Conservation (phyloP, 768 basidiomycete species). For the Zangia roseola region DNA sequence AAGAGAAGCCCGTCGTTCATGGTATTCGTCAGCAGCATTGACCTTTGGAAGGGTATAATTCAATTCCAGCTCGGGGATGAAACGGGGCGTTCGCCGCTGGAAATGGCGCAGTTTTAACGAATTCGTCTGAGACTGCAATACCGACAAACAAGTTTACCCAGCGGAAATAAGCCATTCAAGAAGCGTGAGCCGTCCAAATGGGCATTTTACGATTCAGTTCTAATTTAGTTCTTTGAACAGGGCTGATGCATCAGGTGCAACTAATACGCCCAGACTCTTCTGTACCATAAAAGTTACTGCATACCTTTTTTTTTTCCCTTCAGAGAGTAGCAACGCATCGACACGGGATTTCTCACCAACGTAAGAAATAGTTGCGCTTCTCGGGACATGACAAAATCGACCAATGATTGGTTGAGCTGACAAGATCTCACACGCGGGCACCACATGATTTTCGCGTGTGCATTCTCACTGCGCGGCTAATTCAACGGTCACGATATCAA, state of each 20-base stretch:
- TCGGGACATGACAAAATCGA: background rate
- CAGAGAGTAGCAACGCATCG: background rate
- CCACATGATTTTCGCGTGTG: slow-evolving; percentile 16
- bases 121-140: background rate
- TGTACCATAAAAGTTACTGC: background rate
- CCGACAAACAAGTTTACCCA: slow-evolving; percentile 1
- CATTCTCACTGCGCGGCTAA: slow-evolving; percentile 11
- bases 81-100: slow-evolving; percentile 20
- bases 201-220: background rate
- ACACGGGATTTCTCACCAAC: background rate
- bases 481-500: slow-evolving; percentile 14
- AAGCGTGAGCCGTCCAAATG: slow-evolving; percentile 3
- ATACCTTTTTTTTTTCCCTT: background rate
- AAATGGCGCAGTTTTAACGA: background rate
- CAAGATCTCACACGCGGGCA: slow-evolving; percentile 1
- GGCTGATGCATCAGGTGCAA: background rate
- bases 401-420: background rate
- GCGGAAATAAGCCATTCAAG: slow-evolving; percentile 8
- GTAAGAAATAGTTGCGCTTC: background rate
- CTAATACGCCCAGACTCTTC: background rate
- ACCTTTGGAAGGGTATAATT: background rate
- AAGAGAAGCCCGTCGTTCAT: background rate
- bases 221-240: background rate
- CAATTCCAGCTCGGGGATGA: slow-evolving; percentile 6
- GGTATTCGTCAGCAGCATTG: background rate